Base-by-base conservation (phyloP, 129 eudicot genomes). In the Centrapalus pauciflorus region DNA sequence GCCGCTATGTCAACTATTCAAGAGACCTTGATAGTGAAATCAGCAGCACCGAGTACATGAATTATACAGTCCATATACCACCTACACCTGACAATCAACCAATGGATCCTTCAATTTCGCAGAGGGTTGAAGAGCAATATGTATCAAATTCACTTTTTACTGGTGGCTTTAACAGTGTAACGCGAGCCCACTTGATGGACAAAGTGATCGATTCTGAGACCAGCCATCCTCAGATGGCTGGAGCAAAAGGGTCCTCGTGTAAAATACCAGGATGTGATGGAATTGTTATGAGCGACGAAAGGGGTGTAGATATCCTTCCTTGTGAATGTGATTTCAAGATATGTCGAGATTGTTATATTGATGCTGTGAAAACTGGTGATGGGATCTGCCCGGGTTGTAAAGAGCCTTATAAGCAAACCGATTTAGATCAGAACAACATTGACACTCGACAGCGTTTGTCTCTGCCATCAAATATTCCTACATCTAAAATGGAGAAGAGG, bases 321-420 rank as follows among this genome's bases (percentile, higher is more conserved):
- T 86, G 94, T 75, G 94, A 82, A 56, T 86, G 95, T 26, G 89
- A 69, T 65, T 86, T 83, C 57, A 86, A 83, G 60, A 86, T 86
- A 3, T 86, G 95, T 41, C 73, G 83, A 40, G 95, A 86, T 33
- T 86, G 95, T 72, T 83, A 71, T 51, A 13, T 80, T 2, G 95
- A 86, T 55, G 89, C 87, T 8, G 80, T 80, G 25, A 83, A 69
- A 69, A 77, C 74, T 1, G 89, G 86, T 14, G 86, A 75, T 21
- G 89, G 79, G 30, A 67, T 80, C 24, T 86, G 95, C 38, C 89
- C 82, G 23, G 95, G 95, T 1, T 83, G 95, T 72, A 83, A 86
- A 72, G 89, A 83, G 65, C 81, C 71, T 1, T 86, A 86, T 55
- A 83, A 75, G 61, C 60, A 59, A 40, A 69, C 79, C 0, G 89